A percentile compares a stretch with the other conserved stretches of the same genome.
Evolutionary conservation across 805 yeast species (phyloP).

Genomic region (Wickerhamiella allomyrinae): DNA sequence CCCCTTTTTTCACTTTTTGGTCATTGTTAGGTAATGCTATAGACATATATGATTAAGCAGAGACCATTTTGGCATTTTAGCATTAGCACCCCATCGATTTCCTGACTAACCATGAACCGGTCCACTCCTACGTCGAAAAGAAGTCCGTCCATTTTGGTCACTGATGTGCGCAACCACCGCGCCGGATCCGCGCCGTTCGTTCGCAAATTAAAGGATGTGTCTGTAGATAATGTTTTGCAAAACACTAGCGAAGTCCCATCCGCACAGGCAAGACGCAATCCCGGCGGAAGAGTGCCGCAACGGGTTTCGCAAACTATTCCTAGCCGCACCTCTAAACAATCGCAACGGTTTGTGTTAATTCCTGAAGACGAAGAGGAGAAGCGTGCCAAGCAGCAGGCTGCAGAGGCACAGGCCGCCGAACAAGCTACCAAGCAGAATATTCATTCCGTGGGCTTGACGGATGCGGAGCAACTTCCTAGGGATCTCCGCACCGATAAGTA

Average conservation of each 20-base stretch:
- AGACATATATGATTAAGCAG: no score
- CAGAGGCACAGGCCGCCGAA: not conserved
- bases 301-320: conserved; percentile 16
- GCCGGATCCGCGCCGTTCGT: conserved; percentile 32
- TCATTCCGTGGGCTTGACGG: not conserved
- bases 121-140: conserved; percentile 55
- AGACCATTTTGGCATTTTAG: no score
- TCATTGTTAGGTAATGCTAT: no score
- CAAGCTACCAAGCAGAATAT: not conserved
- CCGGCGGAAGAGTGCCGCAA: conserved; percentile 2
- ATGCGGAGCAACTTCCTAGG: conserved; percentile 25
- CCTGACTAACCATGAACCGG: no score
- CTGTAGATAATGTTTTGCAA: conserved; percentile 65
- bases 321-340: conserved; percentile 60
- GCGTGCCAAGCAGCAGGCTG: conserved; percentile 8
- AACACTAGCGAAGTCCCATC: conserved; percentile 82
- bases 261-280: conserved; percentile 36
- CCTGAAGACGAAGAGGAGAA: conserved; percentile 33
- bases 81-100: no score
- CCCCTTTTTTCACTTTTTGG: no score
- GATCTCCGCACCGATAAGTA: conserved; percentile 31
- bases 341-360: conserved; percentile 71
- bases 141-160: conserved; percentile 86
- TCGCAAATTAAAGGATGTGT: conserved; percentile 59
- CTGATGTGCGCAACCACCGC: conserved; percentile 58